Conservation (phyloP, 1,284 basidiomycete genomes). For the Agroathelia rolfsii region DNA sequence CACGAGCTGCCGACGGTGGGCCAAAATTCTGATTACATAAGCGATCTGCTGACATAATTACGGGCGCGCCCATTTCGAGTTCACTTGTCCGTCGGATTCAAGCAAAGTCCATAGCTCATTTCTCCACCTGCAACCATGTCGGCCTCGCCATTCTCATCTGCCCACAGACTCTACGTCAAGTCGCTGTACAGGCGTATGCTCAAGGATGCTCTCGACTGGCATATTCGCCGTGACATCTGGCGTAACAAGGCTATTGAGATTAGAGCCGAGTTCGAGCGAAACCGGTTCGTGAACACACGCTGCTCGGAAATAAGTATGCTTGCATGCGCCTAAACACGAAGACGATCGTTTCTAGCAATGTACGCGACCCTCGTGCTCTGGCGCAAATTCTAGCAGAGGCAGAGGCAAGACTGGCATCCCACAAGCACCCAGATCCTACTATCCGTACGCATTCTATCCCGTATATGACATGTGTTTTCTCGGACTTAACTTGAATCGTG, state of each 20-base stretch:
- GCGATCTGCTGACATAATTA: too few relatives aligned
- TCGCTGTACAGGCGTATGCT: conserved; percentile 84
- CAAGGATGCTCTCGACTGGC: conserved; percentile 85
- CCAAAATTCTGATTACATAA: too few relatives aligned
- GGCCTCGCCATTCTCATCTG: conserved; percentile 57
- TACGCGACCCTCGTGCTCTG: conserved; percentile 80
- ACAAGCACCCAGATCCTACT: conserved; percentile 85
- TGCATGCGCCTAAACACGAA: too few relatives aligned
- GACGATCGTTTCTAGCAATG: conserved; percentile 42
- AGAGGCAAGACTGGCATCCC: conserved; percentile 62
- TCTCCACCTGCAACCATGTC: conserved; percentile 28
- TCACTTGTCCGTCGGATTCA: too few relatives aligned
- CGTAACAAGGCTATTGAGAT: conserved; percentile 76
- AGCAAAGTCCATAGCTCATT: too few relatives aligned
- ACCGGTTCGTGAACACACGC: conserved; percentile 63
- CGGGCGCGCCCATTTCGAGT: too few relatives aligned
- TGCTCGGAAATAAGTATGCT: conserved; percentile 2
- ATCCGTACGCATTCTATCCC: conserved; percentile 50
- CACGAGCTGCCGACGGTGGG: too few relatives aligned
- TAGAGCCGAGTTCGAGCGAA: conserved; percentile 85
- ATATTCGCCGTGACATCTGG: conserved; percentile 78
- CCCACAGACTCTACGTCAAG: conserved; percentile 83
- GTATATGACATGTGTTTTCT: conserved; percentile 15
- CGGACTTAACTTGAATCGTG: conserved; percentile 8
- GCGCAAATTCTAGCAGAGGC: conserved; percentile 75